Evolutionary conservation across 2,329 filamentous ascomycete species (phyloP).

Genomic region (Trichoderma sp.): DNA sequence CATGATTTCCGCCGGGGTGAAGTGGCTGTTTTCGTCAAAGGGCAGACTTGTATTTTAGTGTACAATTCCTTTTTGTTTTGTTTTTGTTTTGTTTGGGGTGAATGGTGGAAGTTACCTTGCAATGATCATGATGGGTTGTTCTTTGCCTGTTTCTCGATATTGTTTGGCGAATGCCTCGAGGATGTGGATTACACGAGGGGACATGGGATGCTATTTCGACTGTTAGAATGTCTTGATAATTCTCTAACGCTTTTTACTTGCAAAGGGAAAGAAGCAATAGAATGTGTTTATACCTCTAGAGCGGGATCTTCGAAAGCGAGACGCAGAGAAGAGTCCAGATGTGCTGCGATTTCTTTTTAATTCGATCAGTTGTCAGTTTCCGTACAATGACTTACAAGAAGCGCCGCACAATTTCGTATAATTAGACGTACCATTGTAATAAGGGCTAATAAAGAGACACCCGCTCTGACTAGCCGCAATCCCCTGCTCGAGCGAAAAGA

Average conservation of each 20-base stretch:
- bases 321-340: slow-evolving; percentile 22
- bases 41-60: not conserved
- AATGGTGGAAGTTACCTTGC: slow-evolving; percentile 20
- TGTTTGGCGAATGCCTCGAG: slow-evolving; percentile 21
- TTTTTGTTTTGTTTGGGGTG: not conserved
- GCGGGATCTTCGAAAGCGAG: slow-evolving; percentile 20
- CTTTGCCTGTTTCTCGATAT: slow-evolving; percentile 22
- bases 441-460: slow-evolving; percentile 28
- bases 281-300: slow-evolving; percentile 20
- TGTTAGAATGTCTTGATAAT: not conserved
- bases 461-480: slow-evolving; percentile 27
- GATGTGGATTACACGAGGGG: slow-evolving; percentile 24
- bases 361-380: not conserved
- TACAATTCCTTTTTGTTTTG: not conserved
- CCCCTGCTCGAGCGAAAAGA: slow-evolving; percentile 27
- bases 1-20: slow-evolving; percentile 23
- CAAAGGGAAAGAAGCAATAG: not conserved
- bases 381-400: not conserved
- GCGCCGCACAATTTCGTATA: no score
- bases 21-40: slow-evolving; percentile 16
- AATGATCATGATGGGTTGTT: slow-evolving; percentile 25
- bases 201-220: slow-evolving; percentile 23
- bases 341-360: slow-evolving; percentile 23
- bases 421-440: slow-evolving; percentile 24
- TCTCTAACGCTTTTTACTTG: not conserved